Evolutionary conservation across 345 rosid species (phyloP).

Genomic region (Eucalyptus regnans): DNA sequence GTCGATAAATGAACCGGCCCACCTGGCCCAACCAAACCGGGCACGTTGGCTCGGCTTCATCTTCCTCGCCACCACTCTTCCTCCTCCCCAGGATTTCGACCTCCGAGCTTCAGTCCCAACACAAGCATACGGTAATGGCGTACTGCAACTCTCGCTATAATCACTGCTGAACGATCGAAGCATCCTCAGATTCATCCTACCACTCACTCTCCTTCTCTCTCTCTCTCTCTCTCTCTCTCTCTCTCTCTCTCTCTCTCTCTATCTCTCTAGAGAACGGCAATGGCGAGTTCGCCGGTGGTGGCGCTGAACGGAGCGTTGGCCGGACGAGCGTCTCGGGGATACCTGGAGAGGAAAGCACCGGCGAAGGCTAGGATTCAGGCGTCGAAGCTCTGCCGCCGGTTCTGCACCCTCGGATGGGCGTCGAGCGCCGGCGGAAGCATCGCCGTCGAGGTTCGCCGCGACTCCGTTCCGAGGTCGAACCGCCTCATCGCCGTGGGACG

Average conservation of each 20-base stretch:
- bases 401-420: constrained; percentile 79
- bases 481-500: not conserved
- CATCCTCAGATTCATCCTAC: not conserved
- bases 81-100: not conserved
- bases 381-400: constrained; percentile 78
- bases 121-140: not conserved
- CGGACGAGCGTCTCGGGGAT: constrained; percentile 46
- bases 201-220: not conserved
- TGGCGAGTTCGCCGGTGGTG: not conserved
- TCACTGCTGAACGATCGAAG: not conserved
- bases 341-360: constrained; percentile 49
- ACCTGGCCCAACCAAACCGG: not conserved
- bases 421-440: constrained; percentile 87
- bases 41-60: not conserved
- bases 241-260: not conserved
- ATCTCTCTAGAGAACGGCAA: not conserved
- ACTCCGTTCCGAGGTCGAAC: constrained; percentile 45
- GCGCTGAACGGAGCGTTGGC: constrained; percentile 13
- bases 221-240: not conserved
- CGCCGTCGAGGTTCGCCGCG: constrained; percentile 65
- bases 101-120: not conserved
- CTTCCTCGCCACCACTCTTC: not conserved
- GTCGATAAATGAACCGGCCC: not conserved
- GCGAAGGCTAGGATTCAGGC: constrained; percentile 48
- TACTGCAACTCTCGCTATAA: not conserved